Conservation (phyloP, 2,329 filamentous ascomycete species). For the Pseudocercospora crystallina region DNA sequence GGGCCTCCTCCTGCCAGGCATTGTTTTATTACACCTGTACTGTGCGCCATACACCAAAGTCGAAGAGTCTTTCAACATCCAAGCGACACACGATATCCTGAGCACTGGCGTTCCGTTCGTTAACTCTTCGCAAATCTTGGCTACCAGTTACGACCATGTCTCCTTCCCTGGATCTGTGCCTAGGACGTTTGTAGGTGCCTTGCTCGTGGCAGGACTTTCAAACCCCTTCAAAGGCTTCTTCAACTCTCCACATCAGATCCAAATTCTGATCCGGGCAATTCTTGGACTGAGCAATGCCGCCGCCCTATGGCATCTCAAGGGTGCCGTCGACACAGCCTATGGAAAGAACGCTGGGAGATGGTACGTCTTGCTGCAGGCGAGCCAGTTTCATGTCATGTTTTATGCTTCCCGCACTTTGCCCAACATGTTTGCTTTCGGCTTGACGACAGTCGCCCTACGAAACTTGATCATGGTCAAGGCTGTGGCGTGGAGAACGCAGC, state of each 20-base stretch:
- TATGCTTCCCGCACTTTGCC: conserved; percentile 90
- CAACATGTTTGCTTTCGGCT: conserved; percentile 91
- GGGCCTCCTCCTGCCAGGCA: conserved; percentile 58
- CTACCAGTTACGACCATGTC: conserved; percentile 79
- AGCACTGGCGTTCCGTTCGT: conserved; percentile 68
- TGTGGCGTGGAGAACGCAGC: conserved; percentile 35
- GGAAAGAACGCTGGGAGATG: conserved; percentile 70
- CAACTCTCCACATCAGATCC: conserved; percentile 57
- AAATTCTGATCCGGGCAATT: conserved; percentile 67
- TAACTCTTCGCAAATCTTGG: conserved; percentile 35
- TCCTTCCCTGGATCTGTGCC: conserved; percentile 88
- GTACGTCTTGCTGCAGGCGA: conserved; percentile 75
- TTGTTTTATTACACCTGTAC: conserved; percentile 35
- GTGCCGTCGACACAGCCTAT: conserved; percentile 64
- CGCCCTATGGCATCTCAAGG: conserved; percentile 65
- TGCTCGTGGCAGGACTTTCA: conserved; percentile 65
- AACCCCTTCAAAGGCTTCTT: conserved; percentile 63
- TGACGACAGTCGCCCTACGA: conserved; percentile 67
- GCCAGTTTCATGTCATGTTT: conserved; percentile 90
- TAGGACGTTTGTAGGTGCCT: conserved; percentile 81
- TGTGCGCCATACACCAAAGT: conserved; percentile 91
- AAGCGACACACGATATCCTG: conserved; percentile 87
- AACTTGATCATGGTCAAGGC: conserved; percentile 51
- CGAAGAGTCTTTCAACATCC: conserved; percentile 97
- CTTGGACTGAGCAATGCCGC: conserved; percentile 74